Base-by-base conservation (phyloP, 495 filamentous ascomycete species). In the Aspergillus egyptiacus region DNA sequence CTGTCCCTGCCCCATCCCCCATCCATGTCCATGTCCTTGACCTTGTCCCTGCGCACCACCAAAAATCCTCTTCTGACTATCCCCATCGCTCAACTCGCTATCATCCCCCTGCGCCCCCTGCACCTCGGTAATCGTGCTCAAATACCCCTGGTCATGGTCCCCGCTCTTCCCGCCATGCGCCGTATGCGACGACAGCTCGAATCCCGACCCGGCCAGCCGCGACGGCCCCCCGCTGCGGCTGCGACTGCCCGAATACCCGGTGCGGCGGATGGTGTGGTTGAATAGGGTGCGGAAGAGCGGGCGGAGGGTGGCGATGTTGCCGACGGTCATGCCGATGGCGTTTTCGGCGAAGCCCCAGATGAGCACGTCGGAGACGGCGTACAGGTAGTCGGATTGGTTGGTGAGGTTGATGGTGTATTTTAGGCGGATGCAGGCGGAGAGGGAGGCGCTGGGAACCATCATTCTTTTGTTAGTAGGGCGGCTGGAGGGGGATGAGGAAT, bases 341-440 rank as follows among this genome's bases (percentile, higher is more conserved):
- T 60, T 59, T 32, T 63, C 61, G 19, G 55, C 61, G 37, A 59
- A 63, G 24, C 57, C 57, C 61, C 61, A 63, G 49, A 63, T 63
- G 1, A 59, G 43, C 1, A 63, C 55, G 28, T 63, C 47, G 11
- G 56, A 46, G 19, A 60, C 37, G 11, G 20, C 39, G 52, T 43
- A 60, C 6, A 60, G 57, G 45, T 49, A 63, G 35, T 63, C 50
- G 18, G 37, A 24, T 36, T 54, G 47, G 35, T 46, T 50, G 28
- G 54, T 58, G 0, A 60, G 46, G 10, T 53, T 53, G 43, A 62
- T 50, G 23, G 54, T 62, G 28, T 62, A 62, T 40, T 59, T 59
- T 1, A 62, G 59, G 3, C 59, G 59, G 35, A 62, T 40, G 33
- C 56, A 59, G 2, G 59, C 59, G 3, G 59, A 57, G 0, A 62